Evolutionary conservation across 2,329 filamentous ascomycete species (phyloP), one percentile per base, ranked within the genome.

Genomic region (Grosmannia serpens): DNA sequence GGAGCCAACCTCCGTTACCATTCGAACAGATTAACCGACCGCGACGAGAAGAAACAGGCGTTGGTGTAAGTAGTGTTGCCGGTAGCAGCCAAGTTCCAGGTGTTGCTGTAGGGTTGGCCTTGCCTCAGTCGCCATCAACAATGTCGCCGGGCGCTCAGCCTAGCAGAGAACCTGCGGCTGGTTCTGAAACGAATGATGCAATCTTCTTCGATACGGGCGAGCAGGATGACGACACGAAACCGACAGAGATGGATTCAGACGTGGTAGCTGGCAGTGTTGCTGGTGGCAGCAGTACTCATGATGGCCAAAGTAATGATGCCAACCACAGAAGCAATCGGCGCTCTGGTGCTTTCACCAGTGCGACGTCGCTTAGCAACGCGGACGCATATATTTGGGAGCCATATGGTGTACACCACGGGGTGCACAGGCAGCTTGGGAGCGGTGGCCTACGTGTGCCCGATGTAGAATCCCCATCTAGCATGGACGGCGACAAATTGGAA

Each of bases 101-200:
- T 5, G 27, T 24, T 9, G 15, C 38, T 29, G 49, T n/a, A 33
- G 53, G 26, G 11, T 26, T 38, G 31, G 61, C n/a, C 35, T 59
- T 31, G 69, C 70, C 20, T 71, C 75, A 55, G 66, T 71, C 61
- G 20, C 71, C 73, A n/a, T 70, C 71, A 7, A 75, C 74, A 53
- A 70, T 74, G 67, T 77, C 77, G 5, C 75, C 75, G 20, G 67
- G 67, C 10, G 70, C 74, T n/a, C 71, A 69, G 41, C 70, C 71
- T 11, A 13, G 10, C 33, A 53, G 26, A 50, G 54, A 58, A n/a
- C 33, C 44, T 17, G 38, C 57, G 1, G 2, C 57, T 15, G 8
- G 55, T 2, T 46, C 44, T 50, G 62, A 63, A 13, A 13, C 62
- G 2, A 63, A 64, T 29, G 44, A 4, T 11, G 56, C 62, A 27